Evolutionary conservation across 2,329 filamentous ascomycete species (phyloP), one percentile per base, ranked within the genome.

Genomic region (Tolypocladium amazonense): DNA sequence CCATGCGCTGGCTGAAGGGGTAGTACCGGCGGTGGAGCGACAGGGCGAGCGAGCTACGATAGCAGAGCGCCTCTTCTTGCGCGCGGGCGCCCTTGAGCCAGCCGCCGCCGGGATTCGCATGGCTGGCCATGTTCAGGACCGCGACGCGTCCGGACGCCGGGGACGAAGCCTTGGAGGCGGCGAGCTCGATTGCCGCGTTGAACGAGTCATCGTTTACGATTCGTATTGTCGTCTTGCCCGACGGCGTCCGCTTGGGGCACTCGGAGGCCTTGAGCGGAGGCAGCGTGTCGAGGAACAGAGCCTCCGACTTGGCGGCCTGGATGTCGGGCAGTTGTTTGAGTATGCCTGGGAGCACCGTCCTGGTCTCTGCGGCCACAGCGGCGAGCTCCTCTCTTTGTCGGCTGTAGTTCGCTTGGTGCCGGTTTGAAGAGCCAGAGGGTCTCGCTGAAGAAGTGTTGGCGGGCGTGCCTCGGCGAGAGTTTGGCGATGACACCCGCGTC

Each of bases 1-100:
- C 81, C 59, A 77, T 77, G 7, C 76, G 71, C 18, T 76, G 70
- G 30, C 72, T 72, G 61, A 83, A 74, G 0, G 84, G 84, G 67
- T 88, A 88, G 66, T 79, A 80, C 20, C 68, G 63, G 27, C 67
- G 64, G 60, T 77, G 72, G 0, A 85, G 72, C 25, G 79, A 79
- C 37, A 77, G 66, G 35, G 71, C 78, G 9, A 86, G 77, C 0
- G 81, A 81, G 54, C 79, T 83, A 52, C 86, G 81, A 68, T 85
- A 86, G 72, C 85, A 89, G 8, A 90, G 76, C 3, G 82, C 80
- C 73, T 90, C 87, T 72, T 90, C 87, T 70, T 90, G 87, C 0
- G 87, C 86, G 37, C 81, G 71, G 59, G 84, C 77, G 41, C 87
- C 87, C 43, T 77, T 77, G 5, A 79, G 68, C 79, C 85, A 89